Base-by-base conservation (phyloP, 2,329 filamentous ascomycete genomes). In the Colletotrichum sp. region DNA sequence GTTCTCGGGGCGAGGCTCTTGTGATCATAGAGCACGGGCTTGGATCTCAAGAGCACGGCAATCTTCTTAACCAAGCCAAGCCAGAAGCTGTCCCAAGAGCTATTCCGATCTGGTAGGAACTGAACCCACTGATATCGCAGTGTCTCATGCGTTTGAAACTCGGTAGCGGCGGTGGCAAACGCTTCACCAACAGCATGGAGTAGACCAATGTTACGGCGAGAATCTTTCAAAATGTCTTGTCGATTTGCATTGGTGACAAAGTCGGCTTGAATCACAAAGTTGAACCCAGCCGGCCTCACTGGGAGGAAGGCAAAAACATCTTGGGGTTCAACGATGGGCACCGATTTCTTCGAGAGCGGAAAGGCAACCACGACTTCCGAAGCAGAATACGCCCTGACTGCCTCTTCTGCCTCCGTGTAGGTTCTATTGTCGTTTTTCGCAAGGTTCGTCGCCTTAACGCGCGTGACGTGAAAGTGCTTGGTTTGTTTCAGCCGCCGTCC, bases 211-310 rank as follows among this genome's bases (percentile, higher is more conserved):
- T 55, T 55, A 21, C 48, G 48, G 21, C 3, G 21, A 55, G 48
- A 55, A 55, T 55, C 48, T 8, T 24, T 24, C n/a, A 55, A 79
- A 5, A 89, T 82, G 65, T 87, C 85, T 77, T 90, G 82, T 3
- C 89, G 82, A 75, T 81, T 88, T 5, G 86, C 87, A 18, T 85
- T 79, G 0, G 85, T 89, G 55, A 87, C 86, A 73, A 90, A 90
- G 75, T 90, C 88, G 9, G 86, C 83, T 8, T 90, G 88, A 9
- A 90, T 87, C 1, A 90, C 78, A 52, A 90, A 90, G 80, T 85
- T 87, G 78, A 89, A 89, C 1, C 85, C 86, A 59, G 84, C 81
- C 6, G 18, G 18, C 48, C 48, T 55, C 2, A 55, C 48, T 0
- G 48, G 48, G 48, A 55, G 48, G 48, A 55, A 55, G 18, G 48